A percentile compares a stretch with the other conserved stretches of the same genome.
phyloP scores from a whole-genome alignment of 768 basidiomycete species.

The Amanita thiersii region DNA sequence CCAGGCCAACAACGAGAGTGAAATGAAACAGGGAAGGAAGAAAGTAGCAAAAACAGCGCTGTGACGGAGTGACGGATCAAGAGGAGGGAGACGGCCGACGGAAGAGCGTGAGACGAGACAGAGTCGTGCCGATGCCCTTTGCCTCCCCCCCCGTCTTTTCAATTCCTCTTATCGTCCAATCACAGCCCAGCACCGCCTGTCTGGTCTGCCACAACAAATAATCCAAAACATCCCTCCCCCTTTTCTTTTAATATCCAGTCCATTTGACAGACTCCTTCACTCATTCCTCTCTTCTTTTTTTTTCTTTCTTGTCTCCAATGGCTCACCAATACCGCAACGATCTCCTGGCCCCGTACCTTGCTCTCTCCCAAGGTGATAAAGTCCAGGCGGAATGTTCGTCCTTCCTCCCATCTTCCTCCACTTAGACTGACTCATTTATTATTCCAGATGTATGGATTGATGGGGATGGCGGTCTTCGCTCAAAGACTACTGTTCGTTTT shows the following conservation, averaged over 20 bases:
- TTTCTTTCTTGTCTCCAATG: conserved; percentile 15
- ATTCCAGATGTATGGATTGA: conserved; percentile 93
- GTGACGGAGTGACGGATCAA: no score
- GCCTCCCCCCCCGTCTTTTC: conserved; percentile 8
- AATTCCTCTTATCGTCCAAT: conserved; percentile 36
- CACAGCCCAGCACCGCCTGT: conserved; percentile 20
- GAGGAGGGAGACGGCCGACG: conserved; percentile 2
- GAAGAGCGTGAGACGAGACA: neutral
- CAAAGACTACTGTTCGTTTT: conserved; percentile 81
- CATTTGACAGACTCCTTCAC: no score
- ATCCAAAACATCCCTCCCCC: conserved; percentile 19
- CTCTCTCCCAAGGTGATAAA: conserved; percentile 84
- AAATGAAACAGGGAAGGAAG: no score
- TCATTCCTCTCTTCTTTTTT: conserved; percentile 12
- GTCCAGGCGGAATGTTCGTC: conserved; percentile 89
- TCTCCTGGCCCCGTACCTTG: conserved; percentile 84
- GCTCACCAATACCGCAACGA: conserved; percentile 60
- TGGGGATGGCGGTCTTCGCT: conserved; percentile 89
- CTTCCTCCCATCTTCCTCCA: conserved; percentile 11
- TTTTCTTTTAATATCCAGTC: conserved; percentile 16
- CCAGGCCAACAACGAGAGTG: neutral
- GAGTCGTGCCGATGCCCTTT: conserved; percentile 1
- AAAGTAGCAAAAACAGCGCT: no score
- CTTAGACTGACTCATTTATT: conserved; percentile 13
- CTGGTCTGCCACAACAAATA: conserved; percentile 17